These are phyloP conservation scores for Orbilia brochopaga DNA, from an alignment of 2,329 filamentous ascomycete genomes.

Conservation along the genomic window DNA sequence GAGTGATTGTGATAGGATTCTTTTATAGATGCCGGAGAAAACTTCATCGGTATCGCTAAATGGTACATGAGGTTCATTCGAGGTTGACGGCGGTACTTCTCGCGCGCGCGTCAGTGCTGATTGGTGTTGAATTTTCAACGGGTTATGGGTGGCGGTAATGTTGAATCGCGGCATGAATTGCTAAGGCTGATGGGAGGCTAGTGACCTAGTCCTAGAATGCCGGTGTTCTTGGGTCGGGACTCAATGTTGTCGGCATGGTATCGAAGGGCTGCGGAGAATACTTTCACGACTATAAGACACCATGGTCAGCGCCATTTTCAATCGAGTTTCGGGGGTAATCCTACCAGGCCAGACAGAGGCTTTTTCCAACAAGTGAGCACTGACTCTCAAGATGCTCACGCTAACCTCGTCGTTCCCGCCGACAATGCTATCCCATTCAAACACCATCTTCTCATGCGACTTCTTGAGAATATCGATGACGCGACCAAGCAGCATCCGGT, in stretches of 20 bases:
- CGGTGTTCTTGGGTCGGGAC: constrained; percentile 52
- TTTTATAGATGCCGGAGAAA: constrained; percentile 30
- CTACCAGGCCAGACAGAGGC: constrained; percentile 90
- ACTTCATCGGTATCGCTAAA: constrained; percentile 13
- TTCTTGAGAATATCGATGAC: constrained; percentile 77
- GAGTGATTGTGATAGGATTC: too few relatives aligned
- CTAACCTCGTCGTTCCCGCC: constrained; percentile 72
- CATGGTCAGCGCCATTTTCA: not conserved
- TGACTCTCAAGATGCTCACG: constrained; percentile 80
- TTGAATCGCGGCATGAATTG: constrained; percentile 36
- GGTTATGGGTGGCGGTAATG: constrained; percentile 21
- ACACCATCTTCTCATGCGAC: constrained; percentile 77
- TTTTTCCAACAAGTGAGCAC: constrained; percentile 84
- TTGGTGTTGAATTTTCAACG: constrained; percentile 1
- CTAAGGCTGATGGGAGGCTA: constrained; percentile 13
- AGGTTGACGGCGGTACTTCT: not conserved
- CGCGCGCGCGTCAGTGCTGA: not conserved
- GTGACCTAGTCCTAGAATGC: constrained; percentile 26
- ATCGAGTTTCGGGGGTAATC: constrained; percentile 55
- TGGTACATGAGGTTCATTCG: not conserved
- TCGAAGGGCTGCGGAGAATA: constrained; percentile 54
- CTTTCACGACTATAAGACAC: constrained; percentile 19
- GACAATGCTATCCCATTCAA: constrained; percentile 54
- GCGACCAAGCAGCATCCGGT: constrained; percentile 82
- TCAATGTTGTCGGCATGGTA: constrained; percentile 56